Conservation (phyloP, 2,329 filamentous ascomycete genomes). For the Ophiostoma sp. region DNA sequence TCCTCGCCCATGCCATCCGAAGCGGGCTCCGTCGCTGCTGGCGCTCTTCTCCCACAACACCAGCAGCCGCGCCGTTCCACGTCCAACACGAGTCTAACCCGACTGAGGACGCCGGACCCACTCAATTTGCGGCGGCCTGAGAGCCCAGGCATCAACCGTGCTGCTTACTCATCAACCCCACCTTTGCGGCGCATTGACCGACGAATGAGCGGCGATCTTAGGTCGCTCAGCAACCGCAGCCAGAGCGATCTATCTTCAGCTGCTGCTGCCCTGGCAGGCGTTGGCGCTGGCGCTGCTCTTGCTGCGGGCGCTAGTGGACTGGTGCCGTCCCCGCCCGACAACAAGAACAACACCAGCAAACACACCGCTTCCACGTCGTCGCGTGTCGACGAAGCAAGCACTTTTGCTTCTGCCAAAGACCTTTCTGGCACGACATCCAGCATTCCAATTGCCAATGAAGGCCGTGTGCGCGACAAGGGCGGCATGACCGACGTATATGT, state of each 20-base stretch:
- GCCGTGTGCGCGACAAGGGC: slow-evolving; percentile 74
- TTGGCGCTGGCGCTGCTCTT: background rate
- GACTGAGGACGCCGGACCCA: slow-evolving; percentile 55
- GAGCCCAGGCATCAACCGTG: slow-evolving; percentile 58
- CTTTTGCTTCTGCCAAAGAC: slow-evolving; percentile 31
- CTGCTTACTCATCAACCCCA: slow-evolving; percentile 54
- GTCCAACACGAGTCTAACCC: slow-evolving; percentile 57
- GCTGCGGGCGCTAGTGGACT: background rate
- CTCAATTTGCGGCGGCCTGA: slow-evolving; percentile 61
- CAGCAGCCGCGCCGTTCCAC: slow-evolving; percentile 40
- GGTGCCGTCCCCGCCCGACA: slow-evolving; percentile 15
- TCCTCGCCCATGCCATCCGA: slow-evolving; percentile 22
- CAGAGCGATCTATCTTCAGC: slow-evolving; percentile 26
- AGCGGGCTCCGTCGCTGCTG: background rate
- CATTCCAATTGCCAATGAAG: slow-evolving; percentile 81
- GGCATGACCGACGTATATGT: slow-evolving; percentile 92
- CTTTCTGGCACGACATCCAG: slow-evolving; percentile 30
- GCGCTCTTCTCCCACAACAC: slow-evolving; percentile 33
- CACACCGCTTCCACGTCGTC: slow-evolving; percentile 32
- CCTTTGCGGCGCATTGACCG: slow-evolving; percentile 69
- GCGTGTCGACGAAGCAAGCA: slow-evolving; percentile 20
- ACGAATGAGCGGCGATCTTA: slow-evolving; percentile 73
- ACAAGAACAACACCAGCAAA: slow-evolving; percentile 20
- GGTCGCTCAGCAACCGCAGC: slow-evolving; percentile 62
- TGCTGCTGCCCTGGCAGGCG: background rate